Percentiles rank a stretch among this genome's conserved stretches.
These are phyloP conservation scores for Rhodotorula sp. DNA, from an alignment of 1,284 basidiomycete species.

Conservation along the genomic window DNA sequence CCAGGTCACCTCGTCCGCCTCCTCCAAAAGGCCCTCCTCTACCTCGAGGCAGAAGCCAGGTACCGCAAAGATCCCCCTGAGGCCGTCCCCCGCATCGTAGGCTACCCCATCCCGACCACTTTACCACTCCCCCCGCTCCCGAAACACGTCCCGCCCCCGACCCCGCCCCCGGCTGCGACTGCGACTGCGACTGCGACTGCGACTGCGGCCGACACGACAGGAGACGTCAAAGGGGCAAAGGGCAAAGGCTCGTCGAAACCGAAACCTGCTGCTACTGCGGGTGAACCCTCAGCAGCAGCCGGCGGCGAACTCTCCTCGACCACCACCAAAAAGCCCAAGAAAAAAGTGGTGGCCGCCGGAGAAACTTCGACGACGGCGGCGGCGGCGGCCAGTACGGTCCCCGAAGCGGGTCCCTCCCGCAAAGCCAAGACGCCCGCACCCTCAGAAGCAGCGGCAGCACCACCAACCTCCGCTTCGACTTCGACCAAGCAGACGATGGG, in stretches of 20 bases:
- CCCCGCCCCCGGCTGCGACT: background rate
- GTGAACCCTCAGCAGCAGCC: background rate
- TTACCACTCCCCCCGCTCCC: constrained; percentile 43
- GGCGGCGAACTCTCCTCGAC: background rate
- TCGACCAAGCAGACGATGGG: too few relatives aligned
- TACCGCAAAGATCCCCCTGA: constrained; percentile 32
- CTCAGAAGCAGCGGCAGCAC: too few relatives aligned
- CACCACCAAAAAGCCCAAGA: constrained; percentile 6
- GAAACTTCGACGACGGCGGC: background rate
- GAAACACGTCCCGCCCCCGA: constrained; percentile 31
- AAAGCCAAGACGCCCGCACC: background rate
- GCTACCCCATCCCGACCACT: constrained; percentile 38
- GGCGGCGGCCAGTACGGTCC: background rate
- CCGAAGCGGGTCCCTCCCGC: background rate
- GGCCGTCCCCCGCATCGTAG: constrained; percentile 34
- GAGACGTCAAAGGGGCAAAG: background rate
- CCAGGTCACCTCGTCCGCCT: constrained; percentile 77
- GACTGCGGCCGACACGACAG: background rate
- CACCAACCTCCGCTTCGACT: too few relatives aligned
- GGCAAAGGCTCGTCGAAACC: constrained; percentile 6
- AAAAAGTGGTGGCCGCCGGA: background rate
- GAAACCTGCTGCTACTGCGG: background rate
- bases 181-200: background rate
- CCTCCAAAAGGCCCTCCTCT: constrained; percentile 73
- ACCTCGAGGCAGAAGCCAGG: constrained; percentile 71